Evolutionary conservation across 306 rosid species (phyloP).

Genomic region (Lablab purpureus): DNA sequence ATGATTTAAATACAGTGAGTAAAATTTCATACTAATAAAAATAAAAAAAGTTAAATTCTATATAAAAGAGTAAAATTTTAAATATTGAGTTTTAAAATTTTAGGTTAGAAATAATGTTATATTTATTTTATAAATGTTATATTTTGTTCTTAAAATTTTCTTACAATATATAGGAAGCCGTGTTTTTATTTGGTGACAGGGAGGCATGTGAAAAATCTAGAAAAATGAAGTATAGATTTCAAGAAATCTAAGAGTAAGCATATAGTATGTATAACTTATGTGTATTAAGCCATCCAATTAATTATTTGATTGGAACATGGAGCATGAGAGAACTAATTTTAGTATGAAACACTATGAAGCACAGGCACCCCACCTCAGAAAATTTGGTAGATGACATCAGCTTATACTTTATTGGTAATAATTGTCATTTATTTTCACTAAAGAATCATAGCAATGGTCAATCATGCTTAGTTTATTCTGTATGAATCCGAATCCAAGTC

Average conservation of each 20-base stretch:
- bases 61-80: too few relatives aligned
- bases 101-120: too few relatives aligned
- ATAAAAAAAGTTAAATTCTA: too few relatives aligned
- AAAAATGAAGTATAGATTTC: not conserved
- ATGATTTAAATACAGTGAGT: too few relatives aligned
- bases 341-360: not conserved
- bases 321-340: not conserved
- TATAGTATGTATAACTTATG: not conserved
- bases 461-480: not conserved
- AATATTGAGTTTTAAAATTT: too few relatives aligned
- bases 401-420: not conserved
- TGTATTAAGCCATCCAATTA: conserved; percentile 20
- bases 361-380: not conserved
- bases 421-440: not conserved
- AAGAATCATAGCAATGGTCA: conserved; percentile 9
- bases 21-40: too few relatives aligned
- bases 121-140: too few relatives aligned
- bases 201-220: not conserved
- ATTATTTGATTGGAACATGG: not conserved
- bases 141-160: too few relatives aligned
- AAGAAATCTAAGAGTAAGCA: not conserved
- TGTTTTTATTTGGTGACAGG: conserved; percentile 12
- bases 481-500: conserved; percentile 13
- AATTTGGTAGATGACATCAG: not conserved
- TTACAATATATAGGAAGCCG: too few relatives aligned